These are phyloP conservation scores for Cyanodermella asteris DNA, from an alignment of 2,329 filamentous ascomycete genomes.

Conservation along the genomic window DNA sequence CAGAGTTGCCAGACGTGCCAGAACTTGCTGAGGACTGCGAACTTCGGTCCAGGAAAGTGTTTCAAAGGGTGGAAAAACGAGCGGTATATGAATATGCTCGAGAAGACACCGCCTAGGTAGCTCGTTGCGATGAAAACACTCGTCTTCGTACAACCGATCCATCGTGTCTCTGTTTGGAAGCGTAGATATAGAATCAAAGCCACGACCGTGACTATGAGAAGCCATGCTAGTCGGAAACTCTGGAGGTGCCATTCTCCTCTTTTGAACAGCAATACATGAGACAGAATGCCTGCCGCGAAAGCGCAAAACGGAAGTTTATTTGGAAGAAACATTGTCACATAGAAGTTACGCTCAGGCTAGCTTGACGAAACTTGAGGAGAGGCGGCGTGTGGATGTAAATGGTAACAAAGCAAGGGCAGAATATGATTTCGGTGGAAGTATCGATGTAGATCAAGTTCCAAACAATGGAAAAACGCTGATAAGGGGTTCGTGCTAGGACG, in stretches of 20 bases:
- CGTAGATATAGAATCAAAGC: slow-evolving; percentile 1
- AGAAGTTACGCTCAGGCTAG: not conserved
- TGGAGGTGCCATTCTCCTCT: slow-evolving; percentile 9
- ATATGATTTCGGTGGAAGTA: slow-evolving; percentile 1
- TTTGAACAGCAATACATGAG: slow-evolving; percentile 8
- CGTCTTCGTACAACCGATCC: not conserved
- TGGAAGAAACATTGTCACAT: not conserved
- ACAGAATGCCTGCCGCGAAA: slow-evolving; percentile 4
- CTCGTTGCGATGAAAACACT: slow-evolving; percentile 1
- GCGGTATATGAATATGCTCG: slow-evolving; percentile 7
- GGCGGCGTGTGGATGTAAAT: slow-evolving; percentile 2
- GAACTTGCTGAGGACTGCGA: slow-evolving; percentile 3
- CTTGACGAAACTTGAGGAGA: not conserved
- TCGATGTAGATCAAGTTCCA: not conserved
- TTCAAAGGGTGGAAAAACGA: slow-evolving; percentile 6
- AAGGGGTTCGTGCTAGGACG: no score
- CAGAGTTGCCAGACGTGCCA: slow-evolving; percentile 1
- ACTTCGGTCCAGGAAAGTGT: slow-evolving; percentile 6
- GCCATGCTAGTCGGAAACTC: slow-evolving; percentile 5
- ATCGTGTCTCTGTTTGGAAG: not conserved
- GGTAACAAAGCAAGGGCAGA: not conserved
- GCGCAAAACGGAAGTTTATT: not conserved
- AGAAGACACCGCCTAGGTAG: slow-evolving; percentile 6
- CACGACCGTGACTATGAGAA: slow-evolving; percentile 1
- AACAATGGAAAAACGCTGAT: not conserved